A percentile compares a stretch with the other conserved stretches of the same genome.
phyloP scores from a whole-genome alignment of 306 rosid genomes.

The Cicer bijugum region DNA sequence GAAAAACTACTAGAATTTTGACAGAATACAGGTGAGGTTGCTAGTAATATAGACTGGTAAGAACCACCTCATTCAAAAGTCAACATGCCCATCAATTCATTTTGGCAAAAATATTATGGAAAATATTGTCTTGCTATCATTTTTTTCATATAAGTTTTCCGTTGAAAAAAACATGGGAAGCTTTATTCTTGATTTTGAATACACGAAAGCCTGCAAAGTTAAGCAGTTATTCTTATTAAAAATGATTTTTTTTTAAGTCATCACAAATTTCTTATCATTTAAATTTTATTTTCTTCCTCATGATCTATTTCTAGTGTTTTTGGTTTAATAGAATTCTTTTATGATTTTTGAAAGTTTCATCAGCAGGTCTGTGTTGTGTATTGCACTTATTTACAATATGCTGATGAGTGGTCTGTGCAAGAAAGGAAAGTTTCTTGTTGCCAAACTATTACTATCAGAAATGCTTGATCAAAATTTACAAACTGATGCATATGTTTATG shows the following conservation, averaged over 20 bases:
- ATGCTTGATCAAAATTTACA: too few species aligned
- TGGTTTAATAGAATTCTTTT: background rate
- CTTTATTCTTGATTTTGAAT: background rate
- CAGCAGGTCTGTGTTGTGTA: too few species aligned
- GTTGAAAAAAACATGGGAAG: background rate
- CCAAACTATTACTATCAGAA: too few species aligned
- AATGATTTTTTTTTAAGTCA: background rate
- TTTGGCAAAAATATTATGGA: background rate
- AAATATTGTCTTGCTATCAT: background rate
- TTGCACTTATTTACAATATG: conserved; percentile 60
- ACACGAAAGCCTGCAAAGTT: background rate
- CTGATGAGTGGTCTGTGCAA: conserved; percentile 77
- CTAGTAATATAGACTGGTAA: background rate
- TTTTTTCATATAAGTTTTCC: background rate
- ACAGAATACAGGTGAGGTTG: background rate
- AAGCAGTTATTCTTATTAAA: background rate
- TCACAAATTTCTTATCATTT: background rate
- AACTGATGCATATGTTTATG: too few species aligned
- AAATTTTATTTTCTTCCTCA: background rate
- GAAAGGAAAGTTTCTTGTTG: conserved; percentile 45
- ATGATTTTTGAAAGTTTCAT: too few species aligned
- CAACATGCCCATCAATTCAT: background rate
- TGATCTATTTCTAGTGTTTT: background rate
- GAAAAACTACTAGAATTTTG: background rate
- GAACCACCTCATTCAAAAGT: conserved; percentile 16